phyloP scores from a whole-genome alignment of 345 rosid species.

The Gossypium anomalum region DNA sequence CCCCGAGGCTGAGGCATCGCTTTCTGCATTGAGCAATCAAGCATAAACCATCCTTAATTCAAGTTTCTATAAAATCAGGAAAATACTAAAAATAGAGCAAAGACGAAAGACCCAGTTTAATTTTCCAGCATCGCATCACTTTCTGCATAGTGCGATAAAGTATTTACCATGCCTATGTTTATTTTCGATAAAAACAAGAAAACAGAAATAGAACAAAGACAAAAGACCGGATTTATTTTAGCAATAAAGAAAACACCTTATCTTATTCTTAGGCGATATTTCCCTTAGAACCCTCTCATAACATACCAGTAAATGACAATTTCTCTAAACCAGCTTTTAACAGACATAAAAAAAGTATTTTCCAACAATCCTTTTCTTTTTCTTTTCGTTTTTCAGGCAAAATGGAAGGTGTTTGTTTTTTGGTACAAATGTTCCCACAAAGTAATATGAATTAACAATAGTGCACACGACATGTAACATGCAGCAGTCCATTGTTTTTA shows the following conservation, averaged over 20 bases:
- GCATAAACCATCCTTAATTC: not conserved
- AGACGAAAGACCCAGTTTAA: not conserved
- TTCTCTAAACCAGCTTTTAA: too few relatives aligned
- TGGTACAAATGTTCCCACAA: not conserved
- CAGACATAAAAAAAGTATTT: not conserved
- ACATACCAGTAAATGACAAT: not conserved
- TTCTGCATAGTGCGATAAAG: too few relatives aligned
- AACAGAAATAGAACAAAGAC: too few relatives aligned
- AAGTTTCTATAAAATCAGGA: not conserved
- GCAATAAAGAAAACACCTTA: not conserved
- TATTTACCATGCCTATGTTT: too few relatives aligned
- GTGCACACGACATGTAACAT: not conserved
- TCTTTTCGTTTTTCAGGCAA: not conserved
- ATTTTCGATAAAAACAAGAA: too few relatives aligned
- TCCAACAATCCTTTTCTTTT: not conserved
- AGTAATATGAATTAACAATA: not conserved
- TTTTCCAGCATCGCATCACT: not conserved
- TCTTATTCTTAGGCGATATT: not conserved
- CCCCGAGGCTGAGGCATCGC: not conserved
- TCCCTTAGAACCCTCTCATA: not conserved
- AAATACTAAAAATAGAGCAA: not conserved
- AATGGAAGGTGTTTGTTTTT: not conserved
- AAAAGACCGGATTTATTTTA: too few relatives aligned
- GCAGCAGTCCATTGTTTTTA: not conserved
- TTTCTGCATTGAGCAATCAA: not conserved